Evolutionary conservation across 352 stramenopile genomes (phyloP).

Genomic region (Globisporangium middletonii): DNA sequence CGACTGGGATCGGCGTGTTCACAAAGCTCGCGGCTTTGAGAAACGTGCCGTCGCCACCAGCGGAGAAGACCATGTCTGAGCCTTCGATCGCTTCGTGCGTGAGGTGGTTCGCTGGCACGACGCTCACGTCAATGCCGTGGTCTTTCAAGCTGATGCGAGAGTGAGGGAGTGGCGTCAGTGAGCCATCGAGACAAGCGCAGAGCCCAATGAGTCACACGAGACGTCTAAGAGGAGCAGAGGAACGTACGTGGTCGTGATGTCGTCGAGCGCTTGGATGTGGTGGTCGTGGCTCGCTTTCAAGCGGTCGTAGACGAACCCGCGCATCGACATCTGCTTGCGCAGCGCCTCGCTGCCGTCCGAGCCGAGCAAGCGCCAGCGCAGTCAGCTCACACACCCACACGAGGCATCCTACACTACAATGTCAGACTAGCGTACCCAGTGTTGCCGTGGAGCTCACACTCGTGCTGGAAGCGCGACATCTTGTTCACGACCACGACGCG

Average conservation of each 20-base stretch:
- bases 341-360: slow-evolving; percentile 54
- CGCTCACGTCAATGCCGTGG: slow-evolving; percentile 53
- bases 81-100: slow-evolving; percentile 71
- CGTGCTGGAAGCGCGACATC: slow-evolving; percentile 83
- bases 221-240: too few relatives aligned
- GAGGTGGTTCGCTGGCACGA: slow-evolving; percentile 75
- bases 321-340: slow-evolving; percentile 89
- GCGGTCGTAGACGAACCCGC: slow-evolving; percentile 82
- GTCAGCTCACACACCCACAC: neutral
- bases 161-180: too few relatives aligned
- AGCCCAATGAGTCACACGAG: too few relatives aligned
- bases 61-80: slow-evolving; percentile 85
- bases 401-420: neutral
- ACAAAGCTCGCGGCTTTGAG: slow-evolving; percentile 84
- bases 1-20: slow-evolving; percentile 79
- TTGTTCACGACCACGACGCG: slow-evolving; percentile 87
- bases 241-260: slow-evolving; percentile 65
- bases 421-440: slow-evolving; percentile 39
- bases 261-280: slow-evolving; percentile 78
- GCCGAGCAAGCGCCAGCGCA: neutral
- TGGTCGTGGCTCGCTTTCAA: slow-evolving; percentile 85
- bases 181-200: too few relatives aligned
- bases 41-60: slow-evolving; percentile 82
- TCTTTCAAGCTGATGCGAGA: slow-evolving; percentile 46
- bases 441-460: slow-evolving; percentile 76